Evolutionary conservation across 2,329 filamentous ascomycete genomes (phyloP).

Genomic region (Balansia obtecta): DNA sequence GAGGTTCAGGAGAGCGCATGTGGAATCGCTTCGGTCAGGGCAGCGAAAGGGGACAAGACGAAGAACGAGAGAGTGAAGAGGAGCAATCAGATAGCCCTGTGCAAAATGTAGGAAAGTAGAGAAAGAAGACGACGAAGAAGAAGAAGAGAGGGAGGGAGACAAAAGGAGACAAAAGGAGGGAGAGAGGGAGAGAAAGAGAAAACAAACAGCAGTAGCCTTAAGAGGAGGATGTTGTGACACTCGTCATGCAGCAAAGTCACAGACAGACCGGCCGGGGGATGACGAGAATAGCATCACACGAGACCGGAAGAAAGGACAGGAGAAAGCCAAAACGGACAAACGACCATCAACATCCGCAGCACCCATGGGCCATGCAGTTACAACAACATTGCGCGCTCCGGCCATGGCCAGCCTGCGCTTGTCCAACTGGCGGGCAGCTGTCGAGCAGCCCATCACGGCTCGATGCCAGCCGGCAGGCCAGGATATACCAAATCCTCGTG

Average conservation of each 20-base stretch:
- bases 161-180: background rate
- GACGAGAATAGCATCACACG: background rate
- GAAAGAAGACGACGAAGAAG: background rate
- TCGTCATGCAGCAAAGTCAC: background rate
- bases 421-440: slow-evolving; percentile 1
- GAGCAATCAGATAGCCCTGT: background rate
- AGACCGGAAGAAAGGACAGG: background rate
- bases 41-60: background rate
- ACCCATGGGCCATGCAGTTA: background rate
- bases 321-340: background rate
- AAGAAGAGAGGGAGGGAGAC: slow-evolving; percentile 1
- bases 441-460: slow-evolving; percentile 2
- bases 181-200: background rate
- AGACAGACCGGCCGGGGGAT: background rate
- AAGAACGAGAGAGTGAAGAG: background rate
- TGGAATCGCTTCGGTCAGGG: background rate
- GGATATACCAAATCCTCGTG: background rate
- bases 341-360: background rate
- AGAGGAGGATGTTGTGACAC: background rate
- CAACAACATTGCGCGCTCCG: slow-evolving; percentile 1
- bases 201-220: background rate
- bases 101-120: background rate
- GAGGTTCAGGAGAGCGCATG: background rate
- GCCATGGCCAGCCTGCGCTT: background rate
- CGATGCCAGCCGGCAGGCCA: slow-evolving; percentile 2